Conservation (phyloP, 1,284 basidiomycete species). For the Stereum hirsutum region DNA sequence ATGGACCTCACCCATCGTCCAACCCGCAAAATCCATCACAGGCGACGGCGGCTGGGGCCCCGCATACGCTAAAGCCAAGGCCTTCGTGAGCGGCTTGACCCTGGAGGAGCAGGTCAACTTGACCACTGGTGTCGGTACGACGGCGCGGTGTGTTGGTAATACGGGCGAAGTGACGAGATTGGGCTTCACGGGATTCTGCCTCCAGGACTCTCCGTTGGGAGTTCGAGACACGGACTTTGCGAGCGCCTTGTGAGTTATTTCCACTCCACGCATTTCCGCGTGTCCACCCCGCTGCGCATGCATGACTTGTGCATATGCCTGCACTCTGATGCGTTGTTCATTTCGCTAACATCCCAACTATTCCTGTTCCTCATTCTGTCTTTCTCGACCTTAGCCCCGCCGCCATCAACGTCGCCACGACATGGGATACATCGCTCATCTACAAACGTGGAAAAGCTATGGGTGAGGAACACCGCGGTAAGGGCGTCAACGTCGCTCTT, state of each 20-base stretch:
- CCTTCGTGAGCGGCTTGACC: conserved; percentile 10
- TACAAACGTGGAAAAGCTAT: conserved; percentile 62
- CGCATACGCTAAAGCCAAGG: not conserved
- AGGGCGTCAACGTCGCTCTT: conserved; percentile 59
- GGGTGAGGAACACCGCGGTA: conserved; percentile 64
- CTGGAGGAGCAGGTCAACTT: conserved; percentile 45
- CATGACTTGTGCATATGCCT: not conserved
- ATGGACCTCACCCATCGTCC: conserved; percentile 3
- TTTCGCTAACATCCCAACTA: too few relatives aligned
- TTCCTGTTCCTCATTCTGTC: not conserved
- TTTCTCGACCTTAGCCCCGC: conserved; percentile 22
- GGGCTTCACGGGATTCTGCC: conserved; percentile 11
- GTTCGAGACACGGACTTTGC: conserved; percentile 32
- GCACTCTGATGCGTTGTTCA: too few relatives aligned
- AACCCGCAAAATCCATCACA: conserved; percentile 2
- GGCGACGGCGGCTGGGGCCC: conserved; percentile 2
- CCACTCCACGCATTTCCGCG: not conserved
- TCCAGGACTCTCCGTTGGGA: conserved; percentile 46
- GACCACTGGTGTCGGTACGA: conserved; percentile 41
- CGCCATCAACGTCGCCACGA: conserved; percentile 46
- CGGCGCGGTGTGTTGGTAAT: conserved; percentile 59
- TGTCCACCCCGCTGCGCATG: not conserved
- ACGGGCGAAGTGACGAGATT: conserved; percentile 25
- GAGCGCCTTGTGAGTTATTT: conserved; percentile 11
- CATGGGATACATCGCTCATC: conserved; percentile 35